Evolutionary conservation across 176 grass and related monocot species (phyloP).

Genomic region (Triticum monococcum): DNA sequence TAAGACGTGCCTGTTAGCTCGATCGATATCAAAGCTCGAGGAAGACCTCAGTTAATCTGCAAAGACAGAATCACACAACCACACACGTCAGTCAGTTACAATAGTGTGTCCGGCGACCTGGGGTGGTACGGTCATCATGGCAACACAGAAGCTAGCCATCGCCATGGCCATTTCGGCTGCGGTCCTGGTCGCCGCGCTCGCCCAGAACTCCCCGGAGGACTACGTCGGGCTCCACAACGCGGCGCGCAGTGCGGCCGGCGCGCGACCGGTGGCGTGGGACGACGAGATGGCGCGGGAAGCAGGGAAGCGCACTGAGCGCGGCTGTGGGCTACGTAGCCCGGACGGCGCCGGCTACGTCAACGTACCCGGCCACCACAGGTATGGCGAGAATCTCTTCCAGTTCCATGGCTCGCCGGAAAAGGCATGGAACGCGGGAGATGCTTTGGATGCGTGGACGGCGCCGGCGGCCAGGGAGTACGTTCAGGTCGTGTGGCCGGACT

Average conservation of each 20-base stretch:
- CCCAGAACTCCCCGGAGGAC: not conserved
- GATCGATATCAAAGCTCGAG: not conserved
- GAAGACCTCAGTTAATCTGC: not conserved
- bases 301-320: not conserved
- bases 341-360: not conserved
- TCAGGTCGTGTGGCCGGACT: not conserved
- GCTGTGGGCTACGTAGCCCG: not conserved
- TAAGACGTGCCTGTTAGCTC: not conserved
- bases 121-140: not conserved
- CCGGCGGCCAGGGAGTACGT: not conserved
- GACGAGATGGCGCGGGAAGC: not conserved
- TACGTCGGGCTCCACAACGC: conserved; percentile 13
- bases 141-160: not conserved
- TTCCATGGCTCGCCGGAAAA: not conserved
- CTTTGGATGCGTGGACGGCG: not conserved
- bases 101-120: not conserved
- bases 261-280: not conserved
- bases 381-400: not conserved
- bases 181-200: no score
- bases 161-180: not conserved
- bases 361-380: not conserved
- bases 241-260: not conserved
- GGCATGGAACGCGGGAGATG: not conserved
- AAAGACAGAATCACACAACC: not conserved
- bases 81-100: not conserved